These are phyloP conservation scores for Taphrina pruni DNA, from an alignment of 1,139 yeast species.

Conservation along the genomic window DNA sequence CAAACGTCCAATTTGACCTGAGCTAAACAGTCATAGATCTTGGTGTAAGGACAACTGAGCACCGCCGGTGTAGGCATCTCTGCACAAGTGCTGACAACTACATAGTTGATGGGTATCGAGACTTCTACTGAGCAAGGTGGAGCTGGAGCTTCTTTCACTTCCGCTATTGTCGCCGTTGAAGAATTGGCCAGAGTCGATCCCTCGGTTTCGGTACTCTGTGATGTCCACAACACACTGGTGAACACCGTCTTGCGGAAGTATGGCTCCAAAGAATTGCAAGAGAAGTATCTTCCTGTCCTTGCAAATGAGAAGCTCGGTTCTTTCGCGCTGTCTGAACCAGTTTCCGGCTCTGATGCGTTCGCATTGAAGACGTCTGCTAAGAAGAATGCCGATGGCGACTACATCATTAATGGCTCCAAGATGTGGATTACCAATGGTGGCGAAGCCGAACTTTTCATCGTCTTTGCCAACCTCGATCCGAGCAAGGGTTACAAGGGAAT, in stretches of 20 bases:
- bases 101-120: constrained; percentile 55
- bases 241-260: constrained; percentile 55
- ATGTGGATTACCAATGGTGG: constrained; percentile 59
- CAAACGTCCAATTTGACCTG: not conserved
- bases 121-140: constrained; percentile 58
- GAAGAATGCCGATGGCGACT: constrained; percentile 53
- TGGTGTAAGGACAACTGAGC: constrained; percentile 7
- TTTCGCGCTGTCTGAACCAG: constrained; percentile 55
- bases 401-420: constrained; percentile 54
- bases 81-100: not conserved
- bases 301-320: constrained; percentile 54
- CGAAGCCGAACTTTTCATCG: constrained; percentile 56
- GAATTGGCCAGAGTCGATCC: constrained; percentile 58
- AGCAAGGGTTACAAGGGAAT: constrained; percentile 57
- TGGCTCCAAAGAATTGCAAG: constrained; percentile 53
- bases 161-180: constrained; percentile 57
- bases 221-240: constrained; percentile 57
- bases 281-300: constrained; percentile 54
- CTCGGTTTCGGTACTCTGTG: constrained; percentile 56
- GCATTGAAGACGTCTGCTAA: constrained; percentile 55
- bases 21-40: constrained; percentile 17
- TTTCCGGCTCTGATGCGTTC: constrained; percentile 58
- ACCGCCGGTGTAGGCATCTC: not conserved
- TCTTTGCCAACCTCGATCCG: constrained; percentile 56
- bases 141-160: constrained; percentile 57